Evolutionary conservation across 2,329 filamentous ascomycete species (phyloP).

Genomic region (Tolypocladium tropicale): DNA sequence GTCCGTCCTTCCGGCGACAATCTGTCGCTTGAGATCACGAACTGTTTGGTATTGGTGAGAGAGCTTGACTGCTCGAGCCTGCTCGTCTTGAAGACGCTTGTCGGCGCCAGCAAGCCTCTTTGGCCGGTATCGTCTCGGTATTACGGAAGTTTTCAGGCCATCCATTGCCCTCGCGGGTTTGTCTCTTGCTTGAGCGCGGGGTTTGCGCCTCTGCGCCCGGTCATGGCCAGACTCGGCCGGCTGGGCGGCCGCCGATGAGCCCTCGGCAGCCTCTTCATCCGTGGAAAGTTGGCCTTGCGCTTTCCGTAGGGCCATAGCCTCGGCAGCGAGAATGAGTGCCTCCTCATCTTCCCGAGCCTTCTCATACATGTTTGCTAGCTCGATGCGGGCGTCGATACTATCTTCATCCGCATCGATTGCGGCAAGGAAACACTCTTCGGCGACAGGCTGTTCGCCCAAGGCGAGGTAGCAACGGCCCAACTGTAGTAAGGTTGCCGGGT

Average conservation of each 20-base stretch:
- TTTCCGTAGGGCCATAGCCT: conserved; percentile 58
- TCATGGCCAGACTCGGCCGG: neutral
- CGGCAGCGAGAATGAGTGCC: conserved; percentile 66
- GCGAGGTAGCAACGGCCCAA: conserved; percentile 61
- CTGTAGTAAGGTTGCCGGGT: conserved; percentile 41
- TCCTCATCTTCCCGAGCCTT: conserved; percentile 61
- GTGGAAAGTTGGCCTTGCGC: conserved; percentile 21
- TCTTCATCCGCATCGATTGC: conserved; percentile 62
- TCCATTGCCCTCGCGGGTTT: neutral
- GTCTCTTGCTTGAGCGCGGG: neutral
- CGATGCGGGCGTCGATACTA: conserved; percentile 66
- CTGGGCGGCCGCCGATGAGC: neutral
- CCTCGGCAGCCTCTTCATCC: neutral
- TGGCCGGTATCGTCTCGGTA: conserved; percentile 33
- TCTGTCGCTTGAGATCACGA: conserved; percentile 29
- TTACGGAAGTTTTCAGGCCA: neutral
- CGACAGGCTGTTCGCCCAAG: conserved; percentile 52
- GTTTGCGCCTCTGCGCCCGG: neutral
- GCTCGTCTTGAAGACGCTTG: conserved; percentile 33
- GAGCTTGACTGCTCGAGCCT: conserved; percentile 27
- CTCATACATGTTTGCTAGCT: conserved; percentile 79
- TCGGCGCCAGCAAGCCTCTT: conserved; percentile 34
- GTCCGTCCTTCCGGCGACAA: conserved; percentile 29
- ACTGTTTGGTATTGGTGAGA: conserved; percentile 33
- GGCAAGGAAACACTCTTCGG: conserved; percentile 67